Evolutionary conservation across 306 rosid genomes (phyloP).

Genomic region (Boehmeria nivea): DNA sequence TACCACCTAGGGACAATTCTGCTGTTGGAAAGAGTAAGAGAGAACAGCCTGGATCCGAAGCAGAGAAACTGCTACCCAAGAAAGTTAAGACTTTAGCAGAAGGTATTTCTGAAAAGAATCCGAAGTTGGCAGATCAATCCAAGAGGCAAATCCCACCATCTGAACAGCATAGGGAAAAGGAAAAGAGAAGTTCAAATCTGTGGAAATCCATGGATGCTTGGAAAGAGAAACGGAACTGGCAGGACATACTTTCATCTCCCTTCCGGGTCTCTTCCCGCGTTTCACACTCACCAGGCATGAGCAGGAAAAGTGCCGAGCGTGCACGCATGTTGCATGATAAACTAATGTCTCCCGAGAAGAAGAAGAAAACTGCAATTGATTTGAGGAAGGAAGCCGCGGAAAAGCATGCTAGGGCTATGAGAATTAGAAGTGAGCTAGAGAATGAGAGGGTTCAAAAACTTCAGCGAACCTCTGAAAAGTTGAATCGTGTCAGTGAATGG

Average conservation of each 20-base stretch:
- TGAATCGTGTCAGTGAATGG: conserved; percentile 85
- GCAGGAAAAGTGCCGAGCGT: conserved; percentile 90
- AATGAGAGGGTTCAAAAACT: conserved; percentile 94
- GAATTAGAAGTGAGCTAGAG: conserved; percentile 88
- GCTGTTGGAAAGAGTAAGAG: conserved; percentile 56
- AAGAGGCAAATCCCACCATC: conserved; percentile 44
- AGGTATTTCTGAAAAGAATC: conserved; percentile 45
- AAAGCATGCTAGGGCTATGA: conserved; percentile 96
- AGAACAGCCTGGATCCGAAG: conserved; percentile 53
- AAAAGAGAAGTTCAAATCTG: conserved; percentile 55
- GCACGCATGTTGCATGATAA: conserved; percentile 86
- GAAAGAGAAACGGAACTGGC: conserved; percentile 98
- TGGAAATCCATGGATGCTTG: conserved; percentile 94
- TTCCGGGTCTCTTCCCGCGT: conserved; percentile 73
- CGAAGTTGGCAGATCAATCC: conserved; percentile 41
- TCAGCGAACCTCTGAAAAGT: conserved; percentile 84
- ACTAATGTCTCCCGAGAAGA: conserved; percentile 94
- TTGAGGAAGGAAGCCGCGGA: conserved; percentile 87
- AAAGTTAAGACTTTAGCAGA: conserved; percentile 50
- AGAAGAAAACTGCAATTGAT: conserved; percentile 81
- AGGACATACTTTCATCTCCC: conserved; percentile 88
- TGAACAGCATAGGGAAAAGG: conserved; percentile 71
- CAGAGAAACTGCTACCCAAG: conserved; percentile 50
- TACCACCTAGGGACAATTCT: conserved; percentile 43
- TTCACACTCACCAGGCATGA: conserved; percentile 74